Conservation (phyloP, 495 filamentous ascomycete genomes). For the Durotheca rogersii region DNA sequence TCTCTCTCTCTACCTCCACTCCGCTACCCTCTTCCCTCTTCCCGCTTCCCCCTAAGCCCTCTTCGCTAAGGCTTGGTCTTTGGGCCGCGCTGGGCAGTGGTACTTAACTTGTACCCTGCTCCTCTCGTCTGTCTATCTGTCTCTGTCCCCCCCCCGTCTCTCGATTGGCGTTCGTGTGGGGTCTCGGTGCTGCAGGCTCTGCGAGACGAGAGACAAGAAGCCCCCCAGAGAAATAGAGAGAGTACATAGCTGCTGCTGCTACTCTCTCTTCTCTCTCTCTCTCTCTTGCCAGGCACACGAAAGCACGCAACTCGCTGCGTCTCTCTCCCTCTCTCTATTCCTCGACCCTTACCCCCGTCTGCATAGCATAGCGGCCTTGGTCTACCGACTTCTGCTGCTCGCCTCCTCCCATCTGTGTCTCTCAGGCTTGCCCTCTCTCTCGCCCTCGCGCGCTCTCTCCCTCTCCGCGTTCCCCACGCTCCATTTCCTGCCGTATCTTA, state of each 20-base stretch:
- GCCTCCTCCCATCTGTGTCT: conserved; percentile 8
- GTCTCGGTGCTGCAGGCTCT: conserved; percentile 16
- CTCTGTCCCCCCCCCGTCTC: conserved; percentile 20
- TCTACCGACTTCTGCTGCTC: conserved; percentile 2
- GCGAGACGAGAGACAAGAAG: conserved; percentile 9
- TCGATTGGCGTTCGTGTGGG: conserved; percentile 34
- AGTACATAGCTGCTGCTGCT: no score
- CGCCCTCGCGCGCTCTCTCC: conserved; percentile 25
- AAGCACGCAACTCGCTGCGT: no score
- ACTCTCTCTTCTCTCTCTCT: no score
- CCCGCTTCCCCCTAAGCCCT: conserved; percentile 21
- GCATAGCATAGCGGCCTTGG: conserved; percentile 4
- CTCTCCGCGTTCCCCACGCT: conserved; percentile 36
- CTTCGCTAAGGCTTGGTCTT: conserved; percentile 30
- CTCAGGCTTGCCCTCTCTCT: conserved; percentile 20
- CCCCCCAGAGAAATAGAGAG: neutral
- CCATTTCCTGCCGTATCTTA: conserved; percentile 28
- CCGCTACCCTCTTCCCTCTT: conserved; percentile 15
- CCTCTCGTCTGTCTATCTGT: conserved; percentile 3
- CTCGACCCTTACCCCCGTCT: conserved; percentile 1
- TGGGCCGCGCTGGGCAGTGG: conserved; percentile 35
- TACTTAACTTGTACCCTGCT: conserved; percentile 28
- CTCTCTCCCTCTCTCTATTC: conserved; percentile 3
- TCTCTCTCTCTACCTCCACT: neutral
- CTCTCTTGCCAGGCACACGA: no score